Evolutionary conservation across 2,329 filamentous ascomycete species (phyloP).

Genomic region (Albophoma yamanashiensis): DNA sequence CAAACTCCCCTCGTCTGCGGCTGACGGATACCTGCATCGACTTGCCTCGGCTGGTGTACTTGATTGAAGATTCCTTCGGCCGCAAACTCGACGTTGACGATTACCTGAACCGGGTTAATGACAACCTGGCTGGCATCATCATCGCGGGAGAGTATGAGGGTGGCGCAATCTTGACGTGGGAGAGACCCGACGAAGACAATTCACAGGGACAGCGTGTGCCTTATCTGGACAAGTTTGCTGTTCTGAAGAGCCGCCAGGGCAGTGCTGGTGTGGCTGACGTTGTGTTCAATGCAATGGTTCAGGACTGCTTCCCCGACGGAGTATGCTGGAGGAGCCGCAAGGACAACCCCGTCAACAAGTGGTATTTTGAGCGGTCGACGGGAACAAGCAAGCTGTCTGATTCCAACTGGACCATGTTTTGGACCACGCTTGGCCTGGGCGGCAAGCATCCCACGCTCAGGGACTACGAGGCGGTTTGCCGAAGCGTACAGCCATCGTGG

Average conservation of each 20-base stretch:
- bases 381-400: slow-evolving; percentile 73
- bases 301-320: slow-evolving; percentile 75
- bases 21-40: slow-evolving; percentile 77
- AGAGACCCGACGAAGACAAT: slow-evolving; percentile 55
- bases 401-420: slow-evolving; percentile 98
- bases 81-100: slow-evolving; percentile 73
- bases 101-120: slow-evolving; percentile 72
- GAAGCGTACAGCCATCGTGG: slow-evolving; percentile 53
- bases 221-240: slow-evolving; percentile 96
- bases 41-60: slow-evolving; percentile 66
- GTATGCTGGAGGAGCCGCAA: slow-evolving; percentile 88
- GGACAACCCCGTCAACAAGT: slow-evolving; percentile 95
- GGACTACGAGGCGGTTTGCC: slow-evolving; percentile 70
- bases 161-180: slow-evolving; percentile 91
- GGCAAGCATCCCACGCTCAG: slow-evolving; percentile 42
- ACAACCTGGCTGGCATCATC: slow-evolving; percentile 80
- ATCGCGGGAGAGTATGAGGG: slow-evolving; percentile 96
- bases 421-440: slow-evolving; percentile 66
- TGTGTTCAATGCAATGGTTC: slow-evolving; percentile 92
- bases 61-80: slow-evolving; percentile 91
- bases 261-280: slow-evolving; percentile 90
- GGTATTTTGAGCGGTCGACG: slow-evolving; percentile 89
- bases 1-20: slow-evolving; percentile 49
- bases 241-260: slow-evolving; percentile 78
- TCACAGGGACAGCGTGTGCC: slow-evolving; percentile 62